These are phyloP conservation scores for Penicillium janthinellum DNA, from an alignment of 2,329 filamentous ascomycete species.

Conservation along the genomic window DNA sequence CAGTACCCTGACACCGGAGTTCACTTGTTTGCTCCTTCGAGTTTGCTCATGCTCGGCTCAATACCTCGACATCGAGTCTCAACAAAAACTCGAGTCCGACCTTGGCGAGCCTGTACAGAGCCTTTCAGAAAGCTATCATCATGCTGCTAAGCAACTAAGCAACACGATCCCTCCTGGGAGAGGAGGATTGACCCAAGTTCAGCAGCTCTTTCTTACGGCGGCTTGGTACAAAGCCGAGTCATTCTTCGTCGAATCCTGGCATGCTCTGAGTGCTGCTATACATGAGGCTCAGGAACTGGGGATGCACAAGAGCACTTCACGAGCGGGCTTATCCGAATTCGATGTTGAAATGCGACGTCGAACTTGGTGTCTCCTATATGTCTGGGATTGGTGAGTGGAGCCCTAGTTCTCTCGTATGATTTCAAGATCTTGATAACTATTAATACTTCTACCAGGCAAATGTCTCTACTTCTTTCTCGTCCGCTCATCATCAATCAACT, in stretches of 20 bases:
- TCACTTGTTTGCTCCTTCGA: conserved; percentile 52
- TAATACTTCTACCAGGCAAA: conserved; percentile 34
- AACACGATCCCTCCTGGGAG: conserved; percentile 47
- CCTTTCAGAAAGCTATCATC: conserved; percentile 46
- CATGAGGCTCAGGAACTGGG: conserved; percentile 52
- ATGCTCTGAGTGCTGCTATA: conserved; percentile 48
- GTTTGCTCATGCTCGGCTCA: conserved; percentile 51
- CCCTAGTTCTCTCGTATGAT: too few relatives aligned
- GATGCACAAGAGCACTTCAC: conserved; percentile 42
- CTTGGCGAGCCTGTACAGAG: conserved; percentile 43
- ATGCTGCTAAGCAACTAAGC: conserved; percentile 48
- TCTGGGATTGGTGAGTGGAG: conserved; percentile 50
- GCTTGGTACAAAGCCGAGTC: conserved; percentile 53
- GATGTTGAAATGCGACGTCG: conserved; percentile 52
- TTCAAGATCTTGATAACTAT: neutral
- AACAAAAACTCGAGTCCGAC: conserved; percentile 49
- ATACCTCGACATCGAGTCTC: conserved; percentile 42
- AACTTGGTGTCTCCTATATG: conserved; percentile 50
- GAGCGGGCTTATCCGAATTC: conserved; percentile 45
- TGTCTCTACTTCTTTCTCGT: conserved; percentile 48
- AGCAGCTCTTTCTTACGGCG: conserved; percentile 53
- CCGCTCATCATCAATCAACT: conserved; percentile 49
- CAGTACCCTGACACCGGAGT: conserved; percentile 43
- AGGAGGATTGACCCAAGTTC: conserved; percentile 50
- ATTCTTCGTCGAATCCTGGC: conserved; percentile 53